Base-by-base conservation (phyloP, 129 eudicot species). In the Arctium lappa region DNA sequence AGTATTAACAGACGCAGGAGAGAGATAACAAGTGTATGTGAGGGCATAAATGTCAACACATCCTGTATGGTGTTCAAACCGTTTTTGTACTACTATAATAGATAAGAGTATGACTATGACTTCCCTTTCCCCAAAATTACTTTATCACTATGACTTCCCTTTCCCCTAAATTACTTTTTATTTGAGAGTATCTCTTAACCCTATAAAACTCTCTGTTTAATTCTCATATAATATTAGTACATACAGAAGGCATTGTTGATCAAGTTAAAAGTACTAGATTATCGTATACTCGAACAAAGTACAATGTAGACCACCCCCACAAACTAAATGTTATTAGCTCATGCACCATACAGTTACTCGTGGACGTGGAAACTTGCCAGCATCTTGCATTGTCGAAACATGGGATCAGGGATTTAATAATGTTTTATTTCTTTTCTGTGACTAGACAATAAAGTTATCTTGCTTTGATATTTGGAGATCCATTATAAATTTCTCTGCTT, bases 401-500 rank as follows among this genome's bases (percentile, higher is more conserved):
- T 50, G 42, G 79, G 30, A 48, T 15, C 8, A 46, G 18, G 39
- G 32, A 13, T 39, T 39, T 8, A 16, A 15, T 37, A 81, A 39
- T 29, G 38, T 50, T 53, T 30, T 42, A 29, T 73, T 56, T 73
- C 73, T 60, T 27, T 40, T 37, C 65, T 15, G 44, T 73, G 32
- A 81, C 30, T 73, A 81, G 86, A 76, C 66, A 13, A 73, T 82
- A 48, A 29, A 75, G 63, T 75, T 15, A 10, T 53, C 39, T 42
- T 40, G 79, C 77, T 34, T 62, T 38, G 48, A 44, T 65, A 42
- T 65, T 69, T 34, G 40, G 40, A 79, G 69, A 76, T 48, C 37
- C 40, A 29, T 38, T 22, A 66, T 56, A 69, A 80, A 40, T 62
- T 69, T 79, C 72, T 44, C 15, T 88, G 90, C 78, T 78, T 63